Evolutionary conservation across 768 basidiomycete species (phyloP).

Genomic region (Mycena floridula): DNA sequence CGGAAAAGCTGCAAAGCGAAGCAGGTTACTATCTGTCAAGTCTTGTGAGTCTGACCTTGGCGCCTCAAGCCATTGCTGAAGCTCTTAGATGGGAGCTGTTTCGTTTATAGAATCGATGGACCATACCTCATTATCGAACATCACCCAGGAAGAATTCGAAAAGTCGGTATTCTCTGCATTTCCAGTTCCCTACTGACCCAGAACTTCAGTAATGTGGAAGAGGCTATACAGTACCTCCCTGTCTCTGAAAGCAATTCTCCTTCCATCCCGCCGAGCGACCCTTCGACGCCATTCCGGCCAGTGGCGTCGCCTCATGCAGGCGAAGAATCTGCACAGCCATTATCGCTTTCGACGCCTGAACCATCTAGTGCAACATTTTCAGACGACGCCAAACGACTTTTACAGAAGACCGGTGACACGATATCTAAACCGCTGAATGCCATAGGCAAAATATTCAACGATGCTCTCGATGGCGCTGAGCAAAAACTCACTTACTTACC

Average conservation of each 20-base stretch:
- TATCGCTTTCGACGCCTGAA: constrained; percentile 57
- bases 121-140: constrained; percentile 88
- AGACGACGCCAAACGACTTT: constrained; percentile 74
- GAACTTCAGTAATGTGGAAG: constrained; percentile 40
- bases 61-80: neutral
- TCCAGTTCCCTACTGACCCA: neutral
- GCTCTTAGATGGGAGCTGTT: constrained; percentile 82
- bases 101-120: constrained; percentile 99
- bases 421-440: constrained; percentile 90
- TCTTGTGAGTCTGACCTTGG: constrained; percentile 47
- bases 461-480: constrained; percentile 70
- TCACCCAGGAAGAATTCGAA: constrained; percentile 92
- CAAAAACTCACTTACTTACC: constrained; percentile 60
- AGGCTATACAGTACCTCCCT: constrained; percentile 44
- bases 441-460: constrained; percentile 81
- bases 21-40: constrained; percentile 97
- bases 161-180: constrained; percentile 30
- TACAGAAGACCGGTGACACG: constrained; percentile 87
- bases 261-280: constrained; percentile 6
- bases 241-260: constrained; percentile 15
- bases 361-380: constrained; percentile 45
- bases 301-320: constrained; percentile 51
- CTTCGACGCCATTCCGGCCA: constrained; percentile 7
- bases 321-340: constrained; percentile 83
- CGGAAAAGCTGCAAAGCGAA: constrained; percentile 86